Evolutionary conservation across 768 basidiomycete species (phyloP).

Genomic region (Rhodocollybia butyracea): DNA sequence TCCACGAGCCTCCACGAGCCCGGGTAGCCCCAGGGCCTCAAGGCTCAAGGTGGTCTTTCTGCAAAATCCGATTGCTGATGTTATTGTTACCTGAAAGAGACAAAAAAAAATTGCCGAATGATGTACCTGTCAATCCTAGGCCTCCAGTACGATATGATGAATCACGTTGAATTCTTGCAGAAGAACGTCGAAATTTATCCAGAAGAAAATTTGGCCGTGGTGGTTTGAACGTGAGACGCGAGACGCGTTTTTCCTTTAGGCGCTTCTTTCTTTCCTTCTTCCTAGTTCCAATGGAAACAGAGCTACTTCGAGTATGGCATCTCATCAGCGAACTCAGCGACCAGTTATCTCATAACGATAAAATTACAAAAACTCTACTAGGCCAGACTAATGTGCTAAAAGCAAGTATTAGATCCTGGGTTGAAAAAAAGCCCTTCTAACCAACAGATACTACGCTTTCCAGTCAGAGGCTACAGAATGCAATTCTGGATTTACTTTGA

Average conservation of each 20-base stretch:
- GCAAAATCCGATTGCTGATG: too few relatives aligned
- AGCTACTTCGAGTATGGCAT: constrained; percentile 73
- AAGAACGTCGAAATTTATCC: neutral
- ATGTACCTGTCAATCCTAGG: too few relatives aligned
- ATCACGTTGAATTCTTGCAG: too few relatives aligned
- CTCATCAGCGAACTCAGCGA: constrained; percentile 80
- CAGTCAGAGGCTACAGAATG: constrained; percentile 75
- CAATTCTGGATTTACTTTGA: constrained; percentile 71
- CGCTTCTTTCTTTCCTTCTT: neutral
- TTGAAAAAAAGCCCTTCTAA: neutral
- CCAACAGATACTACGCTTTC: constrained; percentile 11
- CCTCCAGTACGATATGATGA: too few relatives aligned
- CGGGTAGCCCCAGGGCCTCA: too few relatives aligned
- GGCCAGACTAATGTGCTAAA: constrained; percentile 70
- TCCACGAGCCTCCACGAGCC: too few relatives aligned
- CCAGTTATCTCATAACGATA: constrained; percentile 80
- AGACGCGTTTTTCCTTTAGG: neutral
- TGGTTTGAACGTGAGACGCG: neutral
- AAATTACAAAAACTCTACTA: constrained; percentile 65
- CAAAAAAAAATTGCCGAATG: too few relatives aligned
- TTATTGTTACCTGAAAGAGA: too few relatives aligned
- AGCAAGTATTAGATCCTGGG: constrained; percentile 26
- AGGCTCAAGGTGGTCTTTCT: too few relatives aligned
- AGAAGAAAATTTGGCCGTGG: neutral
- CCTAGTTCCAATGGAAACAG: constrained; percentile 56